phyloP scores from a whole-genome alignment of 495 filamentous ascomycete genomes.

The Penicillium pulvis region DNA sequence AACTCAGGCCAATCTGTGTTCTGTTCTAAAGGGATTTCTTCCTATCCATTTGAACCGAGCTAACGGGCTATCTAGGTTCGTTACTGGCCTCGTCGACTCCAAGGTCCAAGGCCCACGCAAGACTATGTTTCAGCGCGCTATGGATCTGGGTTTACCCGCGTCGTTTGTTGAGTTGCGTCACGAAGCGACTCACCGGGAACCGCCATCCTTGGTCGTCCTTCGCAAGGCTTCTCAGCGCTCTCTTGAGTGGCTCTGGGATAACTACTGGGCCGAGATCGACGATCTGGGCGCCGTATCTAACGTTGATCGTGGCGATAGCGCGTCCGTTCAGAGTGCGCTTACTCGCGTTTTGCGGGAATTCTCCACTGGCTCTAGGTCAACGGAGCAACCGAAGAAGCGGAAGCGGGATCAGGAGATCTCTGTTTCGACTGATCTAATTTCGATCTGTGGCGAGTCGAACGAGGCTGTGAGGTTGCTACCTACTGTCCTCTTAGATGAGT shows the following conservation, averaged over 20 bases:
- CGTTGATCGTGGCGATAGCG: slow-evolving; percentile 15
- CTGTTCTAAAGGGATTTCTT: slow-evolving; percentile 5
- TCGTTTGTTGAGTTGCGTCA: slow-evolving; percentile 90
- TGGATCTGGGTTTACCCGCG: slow-evolving; percentile 72
- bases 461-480: slow-evolving; percentile 28
- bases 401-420: slow-evolving; percentile 30
- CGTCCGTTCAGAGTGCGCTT: slow-evolving; percentile 22
- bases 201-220: slow-evolving; percentile 73
- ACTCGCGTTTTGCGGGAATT: slow-evolving; percentile 24
- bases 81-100: slow-evolving; percentile 83
- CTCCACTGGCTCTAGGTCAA: slow-evolving; percentile 7
- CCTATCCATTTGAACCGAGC: background rate
- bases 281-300: slow-evolving; percentile 6
- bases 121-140: slow-evolving; percentile 82
- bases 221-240: slow-evolving; percentile 64
- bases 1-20: background rate
- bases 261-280: slow-evolving; percentile 68
- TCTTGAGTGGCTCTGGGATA: slow-evolving; percentile 83
- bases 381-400: slow-evolving; percentile 35
- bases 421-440: slow-evolving; percentile 30
- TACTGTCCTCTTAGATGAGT: slow-evolving; percentile 31
- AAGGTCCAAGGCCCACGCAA: slow-evolving; percentile 66
- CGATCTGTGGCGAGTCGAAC: slow-evolving; percentile 28
- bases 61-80: slow-evolving; percentile 61
- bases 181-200: slow-evolving; percentile 83